Evolutionary conservation across 1,284 basidiomycete genomes (phyloP).

Genomic region (Rhodofomes roseus): DNA sequence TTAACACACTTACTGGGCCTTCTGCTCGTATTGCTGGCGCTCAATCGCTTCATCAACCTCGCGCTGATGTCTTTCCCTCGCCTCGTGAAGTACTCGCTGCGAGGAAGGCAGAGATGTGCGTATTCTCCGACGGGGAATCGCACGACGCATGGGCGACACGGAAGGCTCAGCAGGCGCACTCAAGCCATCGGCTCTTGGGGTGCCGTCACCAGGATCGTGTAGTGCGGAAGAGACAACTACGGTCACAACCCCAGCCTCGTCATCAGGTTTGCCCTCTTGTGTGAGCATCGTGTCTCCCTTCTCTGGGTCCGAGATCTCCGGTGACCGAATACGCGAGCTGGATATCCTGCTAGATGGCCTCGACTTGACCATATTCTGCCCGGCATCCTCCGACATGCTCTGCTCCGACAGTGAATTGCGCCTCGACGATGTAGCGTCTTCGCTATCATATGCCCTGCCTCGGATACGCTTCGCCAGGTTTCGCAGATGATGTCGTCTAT

Average conservation of each 20-base stretch:
- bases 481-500: conserved; percentile 37
- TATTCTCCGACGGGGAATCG: conserved; percentile 18
- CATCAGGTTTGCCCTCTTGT: neutral
- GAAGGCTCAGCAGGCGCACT: conserved; percentile 1
- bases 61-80: conserved; percentile 33
- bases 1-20: conserved; percentile 46
- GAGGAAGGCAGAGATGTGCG: conserved; percentile 26
- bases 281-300: neutral
- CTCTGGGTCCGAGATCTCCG: neutral
- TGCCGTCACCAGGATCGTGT: conserved; percentile 3
- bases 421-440: conserved; percentile 44
- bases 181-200: conserved; percentile 6
- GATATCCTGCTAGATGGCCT: conserved; percentile 12
- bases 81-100: conserved; percentile 12
- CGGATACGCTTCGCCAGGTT: conserved; percentile 36
- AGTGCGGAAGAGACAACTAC: neutral
- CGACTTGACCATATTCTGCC: conserved; percentile 16
- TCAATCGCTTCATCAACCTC: conserved; percentile 47
- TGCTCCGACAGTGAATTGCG: conserved; percentile 47
- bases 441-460: conserved; percentile 35
- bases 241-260: neutral
- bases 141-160: conserved; percentile 2
- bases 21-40: conserved; percentile 54
- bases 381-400: conserved; percentile 32
- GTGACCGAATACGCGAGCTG: conserved; percentile 3